These are phyloP conservation scores for Fremontodendron californicum DNA, from an alignment of 345 rosid species.

Conservation along the genomic window DNA sequence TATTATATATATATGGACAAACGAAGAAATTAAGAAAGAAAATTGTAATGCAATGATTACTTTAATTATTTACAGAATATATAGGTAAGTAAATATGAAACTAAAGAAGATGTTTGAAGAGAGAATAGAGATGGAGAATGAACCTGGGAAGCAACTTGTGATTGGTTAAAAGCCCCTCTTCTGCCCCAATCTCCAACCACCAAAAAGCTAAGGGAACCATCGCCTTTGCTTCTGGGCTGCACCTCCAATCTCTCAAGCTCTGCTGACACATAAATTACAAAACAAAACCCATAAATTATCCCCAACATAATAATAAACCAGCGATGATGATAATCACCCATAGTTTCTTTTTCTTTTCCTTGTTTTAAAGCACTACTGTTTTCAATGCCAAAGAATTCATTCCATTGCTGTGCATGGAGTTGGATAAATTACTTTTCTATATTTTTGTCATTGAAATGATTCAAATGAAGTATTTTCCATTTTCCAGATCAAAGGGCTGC, in stretches of 20 bases:
- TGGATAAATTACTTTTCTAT: too few relatives aligned
- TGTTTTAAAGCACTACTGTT: background rate
- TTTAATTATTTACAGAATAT: too few relatives aligned
- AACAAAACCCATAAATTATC: slow-evolving; percentile 10
- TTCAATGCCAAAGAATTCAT: background rate
- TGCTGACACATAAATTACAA: slow-evolving; percentile 14
- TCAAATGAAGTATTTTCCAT: too few relatives aligned
- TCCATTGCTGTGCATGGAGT: too few relatives aligned
- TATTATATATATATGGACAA: too few relatives aligned
- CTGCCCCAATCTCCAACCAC: slow-evolving; percentile 81
- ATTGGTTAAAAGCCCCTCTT: slow-evolving; percentile 64
- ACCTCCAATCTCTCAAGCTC: slow-evolving; percentile 48
- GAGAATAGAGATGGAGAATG: too few relatives aligned
- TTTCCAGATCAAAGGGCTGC: too few relatives aligned
- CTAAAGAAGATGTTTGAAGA: too few relatives aligned
- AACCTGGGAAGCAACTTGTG: slow-evolving; percentile 66
- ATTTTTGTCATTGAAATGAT: too few relatives aligned
- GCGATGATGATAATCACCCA: background rate
- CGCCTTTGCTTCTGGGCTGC: slow-evolving; percentile 37
- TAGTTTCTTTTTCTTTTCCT: background rate
- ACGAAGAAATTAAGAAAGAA: too few relatives aligned
- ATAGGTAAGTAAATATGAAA: too few relatives aligned
- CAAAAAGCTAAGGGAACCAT: slow-evolving; percentile 33
- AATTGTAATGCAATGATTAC: too few relatives aligned
- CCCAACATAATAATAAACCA: background rate